A percentile compares a stretch with the other conserved stretches of the same genome.
These are phyloP conservation scores for Ceriops decandra DNA, from an alignment of 345 rosid genomes.

Conservation along the genomic window DNA sequence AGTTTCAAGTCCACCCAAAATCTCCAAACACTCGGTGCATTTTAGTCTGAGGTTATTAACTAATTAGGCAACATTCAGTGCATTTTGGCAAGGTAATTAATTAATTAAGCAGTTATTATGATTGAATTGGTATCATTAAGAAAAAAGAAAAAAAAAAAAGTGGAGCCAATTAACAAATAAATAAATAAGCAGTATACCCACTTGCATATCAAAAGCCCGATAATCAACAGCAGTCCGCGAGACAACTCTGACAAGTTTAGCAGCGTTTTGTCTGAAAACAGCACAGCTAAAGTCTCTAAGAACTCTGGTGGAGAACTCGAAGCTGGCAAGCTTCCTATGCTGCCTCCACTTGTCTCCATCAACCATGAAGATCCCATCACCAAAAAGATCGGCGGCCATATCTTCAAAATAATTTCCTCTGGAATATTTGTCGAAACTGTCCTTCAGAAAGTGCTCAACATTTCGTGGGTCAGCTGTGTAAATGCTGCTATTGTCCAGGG, in stretches of 20 bases:
- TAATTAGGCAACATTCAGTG: too few relatives aligned
- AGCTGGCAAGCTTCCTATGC: constrained; percentile 76
- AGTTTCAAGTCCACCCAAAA: too few relatives aligned
- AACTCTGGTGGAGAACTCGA: constrained; percentile 65
- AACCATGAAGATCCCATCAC: constrained; percentile 68
- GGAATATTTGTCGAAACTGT: constrained; percentile 44
- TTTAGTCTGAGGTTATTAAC: too few relatives aligned
- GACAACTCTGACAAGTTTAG: constrained; percentile 39
- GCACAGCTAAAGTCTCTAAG: constrained; percentile 64
- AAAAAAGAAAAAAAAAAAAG: not conserved
- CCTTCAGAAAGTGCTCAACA: constrained; percentile 58
- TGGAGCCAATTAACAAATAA: not conserved
- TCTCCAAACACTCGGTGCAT: too few relatives aligned
- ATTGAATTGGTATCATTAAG: too few relatives aligned
- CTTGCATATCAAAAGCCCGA: constrained; percentile 60
- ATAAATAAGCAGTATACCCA: constrained; percentile 17
- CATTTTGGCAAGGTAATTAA: too few relatives aligned
- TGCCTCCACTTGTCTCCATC: constrained; percentile 83
- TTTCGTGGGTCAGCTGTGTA: constrained; percentile 57
- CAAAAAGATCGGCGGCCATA: constrained; percentile 44
- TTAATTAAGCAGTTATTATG: too few relatives aligned
- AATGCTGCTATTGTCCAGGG: constrained; percentile 36
- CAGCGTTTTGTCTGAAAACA: constrained; percentile 56
- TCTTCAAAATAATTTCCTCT: constrained; percentile 40
- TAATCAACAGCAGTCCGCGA: constrained; percentile 27